These are phyloP conservation scores for Cercis canadensis DNA, from an alignment of 306 rosid genomes.

Conservation along the genomic window DNA sequence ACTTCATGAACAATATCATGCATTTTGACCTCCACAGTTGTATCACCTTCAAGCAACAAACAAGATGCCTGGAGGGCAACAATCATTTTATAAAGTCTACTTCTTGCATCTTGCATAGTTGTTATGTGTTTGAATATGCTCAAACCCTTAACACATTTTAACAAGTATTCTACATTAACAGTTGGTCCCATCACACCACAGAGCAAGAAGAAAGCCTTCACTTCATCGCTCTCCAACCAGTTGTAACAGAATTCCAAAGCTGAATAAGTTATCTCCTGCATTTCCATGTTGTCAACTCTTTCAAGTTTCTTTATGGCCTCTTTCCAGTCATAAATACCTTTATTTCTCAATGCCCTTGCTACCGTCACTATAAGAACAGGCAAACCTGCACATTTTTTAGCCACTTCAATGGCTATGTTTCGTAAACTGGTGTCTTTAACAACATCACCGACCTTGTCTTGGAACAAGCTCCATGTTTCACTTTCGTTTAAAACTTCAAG, in stretches of 20 bases:
- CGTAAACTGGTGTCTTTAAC: accelerated
- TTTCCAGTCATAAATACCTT: background rate
- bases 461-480: background rate
- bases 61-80: background rate
- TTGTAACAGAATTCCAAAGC: background rate
- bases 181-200: background rate
- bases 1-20: background rate
- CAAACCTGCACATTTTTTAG: background rate
- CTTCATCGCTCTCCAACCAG: background rate
- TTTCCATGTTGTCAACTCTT: too few relatives aligned
- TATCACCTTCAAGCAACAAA: background rate
- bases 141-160: background rate
- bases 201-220: background rate
- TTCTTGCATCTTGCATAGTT: background rate
- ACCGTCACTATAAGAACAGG: background rate
- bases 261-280: background rate
- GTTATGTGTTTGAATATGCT: background rate
- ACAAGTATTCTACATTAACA: background rate
- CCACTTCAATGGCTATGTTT: background rate
- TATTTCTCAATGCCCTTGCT: background rate
- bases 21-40: background rate
- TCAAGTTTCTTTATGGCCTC: background rate
- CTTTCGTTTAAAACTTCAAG: too few relatives aligned
- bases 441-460: background rate
- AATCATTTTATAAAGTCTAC: background rate